phyloP scores from a whole-genome alignment of 331 rosid genomes.

The Cydonia oblonga region DNA sequence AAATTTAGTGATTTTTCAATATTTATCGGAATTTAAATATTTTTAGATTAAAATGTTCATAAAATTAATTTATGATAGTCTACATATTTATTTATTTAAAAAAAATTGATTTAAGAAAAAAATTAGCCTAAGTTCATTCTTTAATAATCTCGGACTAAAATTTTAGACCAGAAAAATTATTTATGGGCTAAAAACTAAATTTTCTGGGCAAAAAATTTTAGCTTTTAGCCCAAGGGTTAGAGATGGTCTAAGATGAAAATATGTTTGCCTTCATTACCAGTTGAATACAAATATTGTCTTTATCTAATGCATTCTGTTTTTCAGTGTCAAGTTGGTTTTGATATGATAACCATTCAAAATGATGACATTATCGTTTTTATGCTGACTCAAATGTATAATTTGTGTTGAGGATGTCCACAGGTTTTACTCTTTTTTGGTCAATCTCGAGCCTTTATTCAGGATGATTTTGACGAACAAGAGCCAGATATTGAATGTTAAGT shows the following conservation, averaged over 20 bases:
- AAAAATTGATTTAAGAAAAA: too few relatives aligned
- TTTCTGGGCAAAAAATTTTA: too few relatives aligned
- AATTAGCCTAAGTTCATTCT: too few relatives aligned
- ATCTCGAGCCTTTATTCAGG: background rate
- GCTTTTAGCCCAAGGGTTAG: too few relatives aligned
- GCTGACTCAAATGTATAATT: background rate
- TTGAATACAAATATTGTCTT: background rate
- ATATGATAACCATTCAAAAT: background rate
- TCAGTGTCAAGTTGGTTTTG: background rate
- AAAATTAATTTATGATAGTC: too few relatives aligned
- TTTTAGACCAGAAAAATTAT: too few relatives aligned
- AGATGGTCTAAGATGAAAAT: background rate
- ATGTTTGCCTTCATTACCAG: background rate
- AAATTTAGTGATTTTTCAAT: too few relatives aligned
- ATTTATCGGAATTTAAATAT: too few relatives aligned
- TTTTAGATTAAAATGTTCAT: too few relatives aligned
- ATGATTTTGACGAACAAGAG: background rate
- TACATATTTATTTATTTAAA: too few relatives aligned
- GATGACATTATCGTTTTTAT: background rate
- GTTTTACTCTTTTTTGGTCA: background rate
- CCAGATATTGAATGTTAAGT: background rate
- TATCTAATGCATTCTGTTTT: background rate
- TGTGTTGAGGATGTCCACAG: background rate
- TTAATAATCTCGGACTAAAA: too few relatives aligned
- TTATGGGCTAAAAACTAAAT: too few relatives aligned